A percentile compares a stretch with the other conserved stretches of the same genome.
phyloP scores from a whole-genome alignment of 1,284 basidiomycete species.

The Ceratobasidium theobromae region DNA sequence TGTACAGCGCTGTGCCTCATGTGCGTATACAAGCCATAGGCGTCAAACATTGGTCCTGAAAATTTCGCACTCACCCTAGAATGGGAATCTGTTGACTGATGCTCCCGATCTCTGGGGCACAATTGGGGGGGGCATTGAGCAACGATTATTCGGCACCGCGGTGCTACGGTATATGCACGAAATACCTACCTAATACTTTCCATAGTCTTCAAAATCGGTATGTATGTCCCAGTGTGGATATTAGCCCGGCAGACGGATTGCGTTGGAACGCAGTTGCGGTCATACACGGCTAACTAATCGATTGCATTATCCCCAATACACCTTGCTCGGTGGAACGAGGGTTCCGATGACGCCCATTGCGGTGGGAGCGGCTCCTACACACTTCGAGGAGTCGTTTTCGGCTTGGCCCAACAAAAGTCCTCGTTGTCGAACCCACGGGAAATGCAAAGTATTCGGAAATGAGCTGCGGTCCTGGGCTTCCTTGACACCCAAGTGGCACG shows the following conservation, averaged over 20 bases:
- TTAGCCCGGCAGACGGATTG: not conserved
- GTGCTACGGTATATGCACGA: not conserved
- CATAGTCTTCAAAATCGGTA: not conserved
- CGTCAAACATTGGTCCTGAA: conserved; percentile 11
- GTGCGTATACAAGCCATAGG: not conserved
- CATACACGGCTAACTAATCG: not conserved
- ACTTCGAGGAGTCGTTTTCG: not conserved
- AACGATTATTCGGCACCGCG: conserved; percentile 20
- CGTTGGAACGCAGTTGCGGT: not conserved
- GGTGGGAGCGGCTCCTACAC: not conserved
- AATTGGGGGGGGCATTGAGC: not conserved
- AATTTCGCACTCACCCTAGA: not conserved
- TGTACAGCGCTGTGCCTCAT: not conserved
- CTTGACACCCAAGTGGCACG: not conserved
- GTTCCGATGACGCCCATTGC: conserved; percentile 22
- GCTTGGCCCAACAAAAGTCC: conserved; percentile 21
- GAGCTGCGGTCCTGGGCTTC: conserved; percentile 20
- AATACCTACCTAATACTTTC: not conserved
- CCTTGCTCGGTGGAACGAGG: conserved; percentile 5
- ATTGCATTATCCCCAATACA: not conserved
- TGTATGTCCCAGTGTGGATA: not conserved
- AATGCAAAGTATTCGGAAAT: conserved; percentile 17
- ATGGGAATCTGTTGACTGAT: not conserved
- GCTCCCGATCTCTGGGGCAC: conserved; percentile 6
- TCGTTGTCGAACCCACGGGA: conserved; percentile 30